phyloP scores from a whole-genome alignment of 495 filamentous ascomycete species.

The Articulospora tetracladia region DNA sequence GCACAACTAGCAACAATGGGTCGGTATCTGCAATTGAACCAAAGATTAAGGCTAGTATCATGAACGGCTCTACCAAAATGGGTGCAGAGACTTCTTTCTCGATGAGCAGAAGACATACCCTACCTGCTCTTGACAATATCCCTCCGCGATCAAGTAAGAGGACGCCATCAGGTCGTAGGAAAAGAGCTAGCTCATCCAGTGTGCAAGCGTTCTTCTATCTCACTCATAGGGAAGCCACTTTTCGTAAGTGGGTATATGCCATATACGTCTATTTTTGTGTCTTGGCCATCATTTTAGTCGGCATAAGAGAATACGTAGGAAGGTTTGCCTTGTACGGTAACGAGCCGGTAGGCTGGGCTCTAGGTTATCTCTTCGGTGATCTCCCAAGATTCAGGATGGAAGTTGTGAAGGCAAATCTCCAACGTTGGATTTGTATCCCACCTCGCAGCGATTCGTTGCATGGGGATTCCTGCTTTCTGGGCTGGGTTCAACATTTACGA shows the following conservation, averaged over 20 bases:
- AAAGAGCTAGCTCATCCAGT: slow-evolving; percentile 60
- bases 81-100: neutral
- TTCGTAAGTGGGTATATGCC: slow-evolving; percentile 82
- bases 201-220: slow-evolving; percentile 74
- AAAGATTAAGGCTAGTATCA: neutral
- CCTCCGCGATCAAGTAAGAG: slow-evolving; percentile 16
- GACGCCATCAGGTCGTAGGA: slow-evolving; percentile 62
- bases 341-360: slow-evolving; percentile 89
- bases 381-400: slow-evolving; percentile 61
- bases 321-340: slow-evolving; percentile 59
- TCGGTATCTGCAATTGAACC: slow-evolving; percentile 20
- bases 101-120: slow-evolving; percentile 21
- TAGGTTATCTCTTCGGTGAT: slow-evolving; percentile 87
- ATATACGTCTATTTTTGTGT: slow-evolving; percentile 68
- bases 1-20: neutral
- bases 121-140: slow-evolving; percentile 10
- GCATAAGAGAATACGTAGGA: slow-evolving; percentile 65
- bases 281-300: slow-evolving; percentile 58
- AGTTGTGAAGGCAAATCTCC: slow-evolving; percentile 60
- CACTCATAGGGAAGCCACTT: slow-evolving; percentile 69
- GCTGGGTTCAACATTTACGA: slow-evolving; percentile 57
- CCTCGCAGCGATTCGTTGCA: slow-evolving; percentile 34
- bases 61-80: neutral
- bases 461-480: slow-evolving; percentile 38
- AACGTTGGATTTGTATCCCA: slow-evolving; percentile 74